phyloP scores from a whole-genome alignment of 345 rosid species.

The Ceriops decandra region DNA sequence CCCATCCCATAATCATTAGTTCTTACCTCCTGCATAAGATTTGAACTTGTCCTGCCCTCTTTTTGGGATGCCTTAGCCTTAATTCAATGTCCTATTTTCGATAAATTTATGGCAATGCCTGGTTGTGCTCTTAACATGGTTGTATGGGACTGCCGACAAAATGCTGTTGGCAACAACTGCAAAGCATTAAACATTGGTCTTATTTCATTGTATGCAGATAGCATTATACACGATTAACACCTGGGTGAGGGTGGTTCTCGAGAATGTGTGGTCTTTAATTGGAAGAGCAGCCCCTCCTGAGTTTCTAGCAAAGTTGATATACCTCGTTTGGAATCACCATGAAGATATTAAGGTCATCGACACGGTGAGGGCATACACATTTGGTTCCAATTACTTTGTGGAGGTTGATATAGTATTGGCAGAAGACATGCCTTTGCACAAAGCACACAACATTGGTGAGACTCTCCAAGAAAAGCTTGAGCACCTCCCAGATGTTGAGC shows the following conservation, averaged over 20 bases:
- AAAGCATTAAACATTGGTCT: too few relatives aligned
- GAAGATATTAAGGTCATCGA: conserved; percentile 67
- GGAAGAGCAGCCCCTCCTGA: conserved; percentile 85
- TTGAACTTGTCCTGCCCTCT: too few relatives aligned
- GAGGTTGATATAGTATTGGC: conserved; percentile 81
- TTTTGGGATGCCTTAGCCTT: too few relatives aligned
- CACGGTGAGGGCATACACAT: conserved; percentile 78
- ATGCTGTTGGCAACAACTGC: too few relatives aligned
- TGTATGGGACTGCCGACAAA: too few relatives aligned
- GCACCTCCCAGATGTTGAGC: conserved; percentile 68
- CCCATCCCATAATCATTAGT: too few relatives aligned
- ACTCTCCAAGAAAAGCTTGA: conserved; percentile 83
- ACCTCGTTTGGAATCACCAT: conserved; percentile 80
- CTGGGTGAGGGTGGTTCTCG: conserved; percentile 72
- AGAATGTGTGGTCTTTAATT: conserved; percentile 62
- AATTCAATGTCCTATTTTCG: too few relatives aligned
- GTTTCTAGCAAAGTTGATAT: conserved; percentile 68
- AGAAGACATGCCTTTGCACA: conserved; percentile 55
- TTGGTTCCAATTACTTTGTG: conserved; percentile 76
- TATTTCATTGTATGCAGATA: conserved; percentile 42
- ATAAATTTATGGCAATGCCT: too few relatives aligned
- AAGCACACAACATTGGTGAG: conserved; percentile 83
- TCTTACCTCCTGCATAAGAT: too few relatives aligned
- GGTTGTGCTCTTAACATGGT: too few relatives aligned
- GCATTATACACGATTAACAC: conserved; percentile 71